These are phyloP conservation scores for Vaccinium macrocarpon DNA, from an alignment of 148 eudicot genomes.

Conservation along the genomic window DNA sequence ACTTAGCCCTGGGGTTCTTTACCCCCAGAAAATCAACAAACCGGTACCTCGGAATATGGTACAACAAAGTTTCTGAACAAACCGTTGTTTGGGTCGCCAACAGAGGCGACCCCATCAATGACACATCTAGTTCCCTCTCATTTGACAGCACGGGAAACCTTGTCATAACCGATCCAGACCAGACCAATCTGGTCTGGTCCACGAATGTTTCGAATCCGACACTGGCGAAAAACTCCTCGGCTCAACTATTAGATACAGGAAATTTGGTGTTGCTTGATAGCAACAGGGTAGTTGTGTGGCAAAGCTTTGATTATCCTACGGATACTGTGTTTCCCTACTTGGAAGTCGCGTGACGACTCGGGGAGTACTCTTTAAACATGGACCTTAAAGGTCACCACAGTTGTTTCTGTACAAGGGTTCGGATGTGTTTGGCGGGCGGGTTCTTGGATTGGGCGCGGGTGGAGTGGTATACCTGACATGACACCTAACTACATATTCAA, in stretches of 20 bases:
- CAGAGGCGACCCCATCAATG: slow-evolving; percentile 38
- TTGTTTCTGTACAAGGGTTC: slow-evolving; percentile 38
- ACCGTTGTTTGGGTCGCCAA: slow-evolving; percentile 64
- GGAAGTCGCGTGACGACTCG: slow-evolving; percentile 47
- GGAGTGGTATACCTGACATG: slow-evolving; percentile 53
- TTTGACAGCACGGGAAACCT: slow-evolving; percentile 28
- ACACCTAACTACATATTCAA: slow-evolving; percentile 30
- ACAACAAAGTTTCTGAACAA: slow-evolving; percentile 33
- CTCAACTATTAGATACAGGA: slow-evolving; percentile 37
- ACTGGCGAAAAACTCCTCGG: slow-evolving; percentile 5
- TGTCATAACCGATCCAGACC: neutral
- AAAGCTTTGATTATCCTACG: slow-evolving; percentile 29
- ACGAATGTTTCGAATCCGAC: slow-evolving; percentile 16
- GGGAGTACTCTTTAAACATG: slow-evolving; percentile 40
- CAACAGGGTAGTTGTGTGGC: slow-evolving; percentile 32
- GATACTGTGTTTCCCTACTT: slow-evolving; percentile 31
- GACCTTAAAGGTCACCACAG: slow-evolving; percentile 43
- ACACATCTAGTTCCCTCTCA: slow-evolving; percentile 21
- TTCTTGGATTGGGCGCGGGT: slow-evolving; percentile 46
- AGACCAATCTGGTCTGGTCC: slow-evolving; percentile 32
- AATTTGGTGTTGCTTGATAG: slow-evolving; percentile 31
- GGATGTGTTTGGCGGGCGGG: slow-evolving; percentile 42
- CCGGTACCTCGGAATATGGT: slow-evolving; percentile 28
- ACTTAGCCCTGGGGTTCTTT: slow-evolving; percentile 30
- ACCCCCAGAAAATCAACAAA: slow-evolving; percentile 19